Evolutionary conservation across 2,329 filamentous ascomycete genomes (phyloP), one percentile per base, ranked within the genome.

Genomic region (Thermoascus crustaceus): DNA sequence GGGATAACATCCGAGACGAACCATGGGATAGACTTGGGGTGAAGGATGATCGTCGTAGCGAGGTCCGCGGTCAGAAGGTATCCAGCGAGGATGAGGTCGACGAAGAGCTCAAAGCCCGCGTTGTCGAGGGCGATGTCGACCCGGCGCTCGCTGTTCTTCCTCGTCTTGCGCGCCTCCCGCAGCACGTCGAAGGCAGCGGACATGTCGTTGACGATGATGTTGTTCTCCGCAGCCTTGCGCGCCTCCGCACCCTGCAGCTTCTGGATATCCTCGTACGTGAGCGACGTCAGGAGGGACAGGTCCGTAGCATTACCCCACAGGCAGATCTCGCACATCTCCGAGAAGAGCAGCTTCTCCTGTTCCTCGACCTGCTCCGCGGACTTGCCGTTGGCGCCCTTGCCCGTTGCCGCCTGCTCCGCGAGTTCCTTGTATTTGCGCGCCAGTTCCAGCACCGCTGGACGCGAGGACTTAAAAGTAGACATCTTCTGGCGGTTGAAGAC

Each of bases 251-350:
- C 89, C 67, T 98, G 91, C 7, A 96, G 73, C 61, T 94, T 94
- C 65, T 96, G 89, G 46, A 98, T 93, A 54, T 96, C 91, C 51
- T 95, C 88, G 60, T 94, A 94, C 2, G 83, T 85, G 37, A 95
- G 73, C 49, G 82, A 87, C 0, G 88, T 94, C 37, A 96, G 71
- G 13, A 96, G 80, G 0, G 86, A 94, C 9, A 96, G 71, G 58
- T 96, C 91, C 0, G 89, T 96, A 2, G 89, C 91, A 58, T 96
- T 96, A 7, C 89, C 89, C 89, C 89, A 96, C 2, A 96, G 75
- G 57, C 88, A 95, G 49, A 95, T 91, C 68, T 95, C 86, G 61
- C 82, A 88, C 82, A 96, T 93, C 57, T 96, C 89, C 16, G 72
- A 72, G 64, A 96, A 96, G 17, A 95, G 67, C 0, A 88, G 63